Percentiles rank a stretch among this genome's conserved stretches.
Conservation (phyloP, 768 basidiomycete genomes). For the Hericium erinaceus region DNA sequence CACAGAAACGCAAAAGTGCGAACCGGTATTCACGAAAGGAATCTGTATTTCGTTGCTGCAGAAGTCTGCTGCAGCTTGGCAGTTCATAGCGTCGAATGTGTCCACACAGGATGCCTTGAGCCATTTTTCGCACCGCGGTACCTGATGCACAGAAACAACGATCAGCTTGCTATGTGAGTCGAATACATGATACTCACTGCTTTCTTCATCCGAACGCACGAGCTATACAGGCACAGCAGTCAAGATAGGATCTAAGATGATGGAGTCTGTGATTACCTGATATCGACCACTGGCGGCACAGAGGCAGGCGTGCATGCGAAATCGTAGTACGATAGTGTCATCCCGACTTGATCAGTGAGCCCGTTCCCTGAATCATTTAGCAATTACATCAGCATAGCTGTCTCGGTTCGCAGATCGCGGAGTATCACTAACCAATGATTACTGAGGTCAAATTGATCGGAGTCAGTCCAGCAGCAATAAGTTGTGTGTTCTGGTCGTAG, state of each 20-base stretch:
- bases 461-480: conserved; percentile 34
- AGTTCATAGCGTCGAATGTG: conserved; percentile 33
- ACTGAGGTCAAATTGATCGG: conserved; percentile 41
- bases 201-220: conserved; percentile 9
- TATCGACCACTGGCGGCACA: conserved; percentile 20
- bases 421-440: conserved; percentile 32
- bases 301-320: conserved; percentile 46
- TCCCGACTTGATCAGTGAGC: conserved; percentile 28
- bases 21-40: conserved; percentile 4
- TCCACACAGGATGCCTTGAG: conserved; percentile 31
- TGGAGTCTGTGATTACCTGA: conserved; percentile 26
- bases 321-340: conserved; percentile 37
- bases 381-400: neutral
- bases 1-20: conserved; percentile 19
- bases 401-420: too few species aligned
- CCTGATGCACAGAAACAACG: conserved; percentile 26
- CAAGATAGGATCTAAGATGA: neutral
- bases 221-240: neutral
- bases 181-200: neutral
- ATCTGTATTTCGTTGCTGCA: conserved; percentile 20
- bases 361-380: conserved; percentile 31
- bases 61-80: conserved; percentile 30
- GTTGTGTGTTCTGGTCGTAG: conserved; percentile 36
- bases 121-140: conserved; percentile 37
- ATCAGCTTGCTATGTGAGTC: neutral